Evolutionary conservation across 345 rosid genomes (phyloP).

Genomic region (Pugionium dolabratum): DNA sequence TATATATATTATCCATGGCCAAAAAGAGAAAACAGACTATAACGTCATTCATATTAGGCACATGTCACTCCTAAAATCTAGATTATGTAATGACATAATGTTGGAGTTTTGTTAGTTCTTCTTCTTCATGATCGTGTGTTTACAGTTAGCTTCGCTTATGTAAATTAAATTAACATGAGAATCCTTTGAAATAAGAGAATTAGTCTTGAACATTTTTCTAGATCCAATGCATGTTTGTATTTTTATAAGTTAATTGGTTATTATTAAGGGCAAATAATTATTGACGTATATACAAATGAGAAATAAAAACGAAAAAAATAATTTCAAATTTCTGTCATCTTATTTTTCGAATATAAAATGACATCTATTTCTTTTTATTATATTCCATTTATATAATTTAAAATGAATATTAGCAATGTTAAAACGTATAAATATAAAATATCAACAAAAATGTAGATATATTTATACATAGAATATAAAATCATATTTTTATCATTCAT

Average conservation of each 20-base stretch:
- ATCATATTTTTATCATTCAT: too few relatives aligned
- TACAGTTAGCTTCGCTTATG: slow-evolving; percentile 1
- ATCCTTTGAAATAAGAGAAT: slow-evolving; percentile 51
- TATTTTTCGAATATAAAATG: slow-evolving; percentile 2
- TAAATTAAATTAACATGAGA: slow-evolving; percentile 15
- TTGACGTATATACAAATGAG: neutral
- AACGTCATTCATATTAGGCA: slow-evolving; percentile 5
- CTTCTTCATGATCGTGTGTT: neutral
- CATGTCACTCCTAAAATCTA: slow-evolving; percentile 8
- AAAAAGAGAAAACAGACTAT: slow-evolving; percentile 1
- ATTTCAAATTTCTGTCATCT: neutral
- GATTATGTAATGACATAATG: slow-evolving; percentile 8
- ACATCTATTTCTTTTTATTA: neutral
- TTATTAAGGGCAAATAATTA: neutral
- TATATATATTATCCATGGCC: neutral
- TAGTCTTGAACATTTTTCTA: slow-evolving; percentile 36
- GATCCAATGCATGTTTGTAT: slow-evolving; percentile 47
- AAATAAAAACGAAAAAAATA: neutral
- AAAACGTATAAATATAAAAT: neutral
- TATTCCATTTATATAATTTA: neutral
- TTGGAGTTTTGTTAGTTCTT: neutral
- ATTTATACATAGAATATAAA: too few relatives aligned
- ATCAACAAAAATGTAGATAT: neutral
- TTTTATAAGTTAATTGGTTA: neutral
- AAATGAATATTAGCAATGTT: neutral